Evolutionary conservation across 2,329 filamentous ascomycete genomes (phyloP), one percentile per base, ranked within the genome.

Genomic region (Colletotrichum tofieldiae): DNA sequence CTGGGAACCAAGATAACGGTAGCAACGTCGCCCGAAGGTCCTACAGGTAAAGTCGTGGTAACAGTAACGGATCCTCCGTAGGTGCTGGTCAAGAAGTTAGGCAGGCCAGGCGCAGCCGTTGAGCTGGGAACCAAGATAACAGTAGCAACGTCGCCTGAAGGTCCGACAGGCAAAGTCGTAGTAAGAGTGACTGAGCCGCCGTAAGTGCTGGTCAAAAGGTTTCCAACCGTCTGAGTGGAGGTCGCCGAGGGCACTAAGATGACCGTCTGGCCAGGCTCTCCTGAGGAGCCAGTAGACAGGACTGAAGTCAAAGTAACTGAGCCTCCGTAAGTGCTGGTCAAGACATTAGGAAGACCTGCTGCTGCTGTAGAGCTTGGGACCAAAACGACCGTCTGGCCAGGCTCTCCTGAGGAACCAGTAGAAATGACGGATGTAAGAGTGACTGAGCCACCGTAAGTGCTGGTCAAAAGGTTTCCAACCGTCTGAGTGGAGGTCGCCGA

Each of bases 301-400:
- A 45, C 35, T 0, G 66, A 51, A 3, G 60, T 69, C 12, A 47
- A 8, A 5, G 43, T 52, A 14, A 60, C 52, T 35, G 60, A 52
- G 2, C 67, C 67, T 8, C 32, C 67, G 16, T 70, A 70, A 23
- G 54, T 45, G 39, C 67, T 70, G 8, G 67, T 70, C 5, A 69
- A 23, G 7, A 69, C 14, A n/a, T 47, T 55, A 7, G 60, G 51
- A 12, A 51, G 29, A 0, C 37, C 37, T 5, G 32, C 11, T 11
- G n/a, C 39, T 8, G 26, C 29, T 14, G 39, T 45, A 8, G 41
- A 20, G n/a, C 49, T 65, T 12, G 66, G 66, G 7, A 68, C 66
- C 7, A 64, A 64, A 7, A 68, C 35, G 8, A 45, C 29, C 18
- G 62, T 65, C 2, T 26, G 11, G 4, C 59, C 63, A 26, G 63